phyloP scores from a whole-genome alignment of 495 filamentous ascomycete species.

The Aspergillus avenaceus region DNA sequence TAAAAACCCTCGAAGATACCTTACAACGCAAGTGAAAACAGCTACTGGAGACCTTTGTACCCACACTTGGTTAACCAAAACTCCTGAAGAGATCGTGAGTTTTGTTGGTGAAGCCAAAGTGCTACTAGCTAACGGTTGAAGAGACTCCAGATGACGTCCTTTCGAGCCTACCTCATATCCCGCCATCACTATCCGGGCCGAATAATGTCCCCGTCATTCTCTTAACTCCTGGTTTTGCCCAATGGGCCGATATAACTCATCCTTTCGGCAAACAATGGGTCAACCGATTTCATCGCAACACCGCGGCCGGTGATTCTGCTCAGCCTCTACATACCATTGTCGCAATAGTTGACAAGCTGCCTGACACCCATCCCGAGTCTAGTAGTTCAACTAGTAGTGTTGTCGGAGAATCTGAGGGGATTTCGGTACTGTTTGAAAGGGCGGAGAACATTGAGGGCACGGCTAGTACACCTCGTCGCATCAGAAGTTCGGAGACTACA shows the following conservation, averaged over 20 bases:
- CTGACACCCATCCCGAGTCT: conserved; percentile 10
- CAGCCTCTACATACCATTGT: conserved; percentile 24
- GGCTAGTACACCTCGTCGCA: conserved; percentile 23
- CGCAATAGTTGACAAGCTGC: conserved; percentile 37
- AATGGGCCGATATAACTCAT: conserved; percentile 32
- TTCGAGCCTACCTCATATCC: conserved; percentile 21
- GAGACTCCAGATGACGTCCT: conserved; percentile 34
- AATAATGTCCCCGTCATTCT: conserved; percentile 31
- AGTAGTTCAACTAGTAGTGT: neutral
- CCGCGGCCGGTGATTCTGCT: neutral
- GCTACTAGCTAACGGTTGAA: conserved; percentile 10
- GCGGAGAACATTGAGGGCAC: conserved; percentile 28
- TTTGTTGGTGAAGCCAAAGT: neutral
- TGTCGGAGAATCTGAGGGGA: conserved; percentile 24
- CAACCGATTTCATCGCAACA: conserved; percentile 17
- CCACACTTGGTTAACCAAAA: conserved; percentile 37
- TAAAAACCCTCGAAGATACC: conserved; percentile 9
- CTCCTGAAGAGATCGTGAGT: conserved; percentile 34
- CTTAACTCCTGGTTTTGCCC: conserved; percentile 36
- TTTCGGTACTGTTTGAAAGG: conserved; percentile 30
- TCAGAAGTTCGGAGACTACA: conserved; percentile 27
- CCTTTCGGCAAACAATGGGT: conserved; percentile 31
- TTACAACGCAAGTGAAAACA: conserved; percentile 16
- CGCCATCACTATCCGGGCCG: conserved; percentile 5
- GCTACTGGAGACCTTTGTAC: conserved; percentile 14